A percentile compares a stretch with the other conserved stretches of the same genome.
These are phyloP conservation scores for Nigrospora oryzae DNA, from an alignment of 2,329 filamentous ascomycete genomes.

Conservation along the genomic window DNA sequence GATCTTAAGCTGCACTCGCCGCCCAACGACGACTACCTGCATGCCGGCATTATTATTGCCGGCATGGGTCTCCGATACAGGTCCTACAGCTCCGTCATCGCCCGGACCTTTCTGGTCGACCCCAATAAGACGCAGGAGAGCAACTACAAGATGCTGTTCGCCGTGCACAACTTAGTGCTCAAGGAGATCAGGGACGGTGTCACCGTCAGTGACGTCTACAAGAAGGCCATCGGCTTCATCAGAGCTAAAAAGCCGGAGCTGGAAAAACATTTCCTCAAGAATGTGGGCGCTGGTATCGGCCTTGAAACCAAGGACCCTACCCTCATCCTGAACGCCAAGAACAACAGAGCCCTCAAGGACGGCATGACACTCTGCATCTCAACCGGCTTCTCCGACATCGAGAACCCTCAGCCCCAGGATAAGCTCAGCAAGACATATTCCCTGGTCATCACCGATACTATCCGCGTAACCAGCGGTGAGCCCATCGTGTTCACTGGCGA, in stretches of 20 bases:
- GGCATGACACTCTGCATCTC: conserved; percentile 94
- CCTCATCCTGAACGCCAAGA: conserved; percentile 81
- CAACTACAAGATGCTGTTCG: conserved; percentile 82
- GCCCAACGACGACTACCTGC: conserved; percentile 72
- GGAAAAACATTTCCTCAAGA: conserved; percentile 91
- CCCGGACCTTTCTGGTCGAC: conserved; percentile 90
- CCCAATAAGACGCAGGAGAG: conserved; percentile 93
- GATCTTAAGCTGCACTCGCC: conserved; percentile 76
- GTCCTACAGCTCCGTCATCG: conserved; percentile 88
- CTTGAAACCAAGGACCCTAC: conserved; percentile 84
- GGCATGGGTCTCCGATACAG: conserved; percentile 91
- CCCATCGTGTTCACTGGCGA: conserved; percentile 89
- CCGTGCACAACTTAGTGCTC: conserved; percentile 80
- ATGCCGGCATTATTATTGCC: conserved; percentile 88
- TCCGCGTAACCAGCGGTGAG: conserved; percentile 74
- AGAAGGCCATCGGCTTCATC: conserved; percentile 72
- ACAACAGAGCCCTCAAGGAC: conserved; percentile 73
- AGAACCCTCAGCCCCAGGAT: conserved; percentile 79
- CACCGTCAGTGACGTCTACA: conserved; percentile 81
- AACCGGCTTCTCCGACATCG: conserved; percentile 82
- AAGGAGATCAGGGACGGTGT: conserved; percentile 86
- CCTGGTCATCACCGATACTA: conserved; percentile 83
- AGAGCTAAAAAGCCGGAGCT: conserved; percentile 89
- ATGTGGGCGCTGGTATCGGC: conserved; percentile 84
- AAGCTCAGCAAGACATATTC: conserved; percentile 87